Base-by-base conservation (phyloP, 441 rosid genomes). In the Metrosideros polymorpha region DNA sequence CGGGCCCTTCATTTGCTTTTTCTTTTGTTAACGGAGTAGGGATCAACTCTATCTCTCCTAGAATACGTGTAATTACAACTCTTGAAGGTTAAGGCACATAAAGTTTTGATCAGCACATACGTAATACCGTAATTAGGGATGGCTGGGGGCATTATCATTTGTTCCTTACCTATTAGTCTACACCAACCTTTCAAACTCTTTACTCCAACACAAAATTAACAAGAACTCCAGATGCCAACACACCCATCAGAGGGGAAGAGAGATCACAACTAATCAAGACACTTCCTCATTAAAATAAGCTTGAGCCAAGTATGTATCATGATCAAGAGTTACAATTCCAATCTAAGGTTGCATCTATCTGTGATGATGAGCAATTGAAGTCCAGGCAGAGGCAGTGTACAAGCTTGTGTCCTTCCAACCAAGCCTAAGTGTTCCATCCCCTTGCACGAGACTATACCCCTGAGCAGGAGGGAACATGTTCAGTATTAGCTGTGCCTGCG, bases 331-430 rank as follows among this genome's bases (percentile, higher is more conserved):
- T 71, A 39, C 22, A 71, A 22, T 71, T 39, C 39, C 14, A 10
- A 25, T 25, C 47, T 6, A 22, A 43, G 27, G 79, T 39, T 71
- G n/a, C 49, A 71, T 71, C 47, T 35, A 71, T 82, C 59, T 82
- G 5, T 50, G 84, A 82, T 54, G 57, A 47, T 22, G 29, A 39
- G 35, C 43, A 29, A 54, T 50, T 32, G 92, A 90, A 19, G 95
- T 94, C 97, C 97, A 93, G 76, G 93, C 90, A 55, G 97, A 94
- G 89, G 94, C 97, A 42, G 96, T 91, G 51, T 91, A 90, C 93
- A 93, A 90, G 89, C 92, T 90, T 30, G 94, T 93, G 17, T 92
- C 94, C 86, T 92, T 93, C 97, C 97, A 94, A 19, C 97, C 97
- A 27, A 94, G 94, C 87, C 88, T 90, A 59, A 94, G 90, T 19